Conservation (phyloP, 176 grass and related monocot species). For the Bromus sterilis region DNA sequence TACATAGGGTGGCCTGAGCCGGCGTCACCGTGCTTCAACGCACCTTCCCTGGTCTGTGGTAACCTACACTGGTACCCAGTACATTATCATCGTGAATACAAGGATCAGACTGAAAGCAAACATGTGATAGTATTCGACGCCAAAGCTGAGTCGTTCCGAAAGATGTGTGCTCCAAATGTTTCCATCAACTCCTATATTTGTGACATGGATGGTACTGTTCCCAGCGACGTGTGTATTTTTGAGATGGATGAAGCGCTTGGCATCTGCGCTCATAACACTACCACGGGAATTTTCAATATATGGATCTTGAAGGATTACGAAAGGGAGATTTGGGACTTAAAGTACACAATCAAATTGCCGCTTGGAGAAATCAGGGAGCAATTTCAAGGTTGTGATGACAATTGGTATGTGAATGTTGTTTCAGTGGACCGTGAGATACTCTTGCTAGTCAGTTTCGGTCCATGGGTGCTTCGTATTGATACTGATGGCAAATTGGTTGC, state of each 20-base stretch:
- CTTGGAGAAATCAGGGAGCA: background rate
- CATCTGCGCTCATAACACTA: background rate
- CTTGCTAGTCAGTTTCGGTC: background rate
- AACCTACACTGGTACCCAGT: background rate
- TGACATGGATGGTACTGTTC: too few species aligned
- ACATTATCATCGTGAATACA: background rate
- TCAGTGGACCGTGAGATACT: background rate
- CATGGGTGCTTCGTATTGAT: background rate
- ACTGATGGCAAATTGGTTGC: background rate
- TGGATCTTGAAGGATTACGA: background rate
- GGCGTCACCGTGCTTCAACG: background rate
- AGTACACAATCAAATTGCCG: background rate
- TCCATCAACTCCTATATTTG: too few species aligned
- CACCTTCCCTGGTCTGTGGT: background rate
- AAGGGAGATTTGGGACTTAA: background rate
- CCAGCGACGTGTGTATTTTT: background rate
- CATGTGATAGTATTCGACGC: background rate
- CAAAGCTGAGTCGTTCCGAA: background rate
- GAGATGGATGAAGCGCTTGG: background rate
- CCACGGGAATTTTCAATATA: background rate
- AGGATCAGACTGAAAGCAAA: background rate
- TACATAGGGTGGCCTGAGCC: background rate
- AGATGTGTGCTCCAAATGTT: background rate
- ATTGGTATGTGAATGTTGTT: background rate
- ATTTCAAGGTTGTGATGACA: background rate